A percentile compares a stretch with the other conserved stretches of the same genome.
These are phyloP conservation scores for Andrographis paniculata DNA, from an alignment of 305 asterid genomes.

Conservation along the genomic window DNA sequence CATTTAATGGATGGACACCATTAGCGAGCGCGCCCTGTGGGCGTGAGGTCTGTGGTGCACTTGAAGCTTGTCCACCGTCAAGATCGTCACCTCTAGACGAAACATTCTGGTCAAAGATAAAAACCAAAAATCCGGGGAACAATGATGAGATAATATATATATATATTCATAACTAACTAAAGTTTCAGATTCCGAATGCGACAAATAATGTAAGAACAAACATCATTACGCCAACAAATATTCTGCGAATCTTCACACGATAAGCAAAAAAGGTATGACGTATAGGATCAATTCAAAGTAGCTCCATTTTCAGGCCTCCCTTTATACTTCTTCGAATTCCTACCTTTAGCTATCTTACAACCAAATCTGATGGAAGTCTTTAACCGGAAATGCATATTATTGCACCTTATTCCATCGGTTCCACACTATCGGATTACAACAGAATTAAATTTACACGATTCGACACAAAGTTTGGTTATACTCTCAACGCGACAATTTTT, in stretches of 20 bases:
- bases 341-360: neutral
- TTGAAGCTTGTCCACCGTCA: conserved; percentile 43
- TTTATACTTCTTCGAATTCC: neutral
- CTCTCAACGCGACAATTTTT: neutral
- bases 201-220: too few relatives aligned
- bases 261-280: neutral
- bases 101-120: conserved; percentile 35
- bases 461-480: neutral
- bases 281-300: conserved; percentile 9
- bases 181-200: neutral
- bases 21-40: conserved; percentile 24
- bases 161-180: conserved; percentile 6
- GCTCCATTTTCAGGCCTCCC: conserved; percentile 8
- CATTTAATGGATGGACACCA: conserved; percentile 25
- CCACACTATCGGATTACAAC: conserved; percentile 1
- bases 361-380: conserved; percentile 10
- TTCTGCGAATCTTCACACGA: neutral
- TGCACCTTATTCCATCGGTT: too few relatives aligned
- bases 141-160: conserved; percentile 13
- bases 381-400: conserved; percentile 3
- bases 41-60: conserved; percentile 23
- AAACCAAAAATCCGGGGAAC: conserved; percentile 2
- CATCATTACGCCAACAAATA: too few relatives aligned
- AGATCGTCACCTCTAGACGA: conserved; percentile 47
- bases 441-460: neutral